Conservation (phyloP, 768 basidiomycete genomes). For the Kwoniella europaea region DNA sequence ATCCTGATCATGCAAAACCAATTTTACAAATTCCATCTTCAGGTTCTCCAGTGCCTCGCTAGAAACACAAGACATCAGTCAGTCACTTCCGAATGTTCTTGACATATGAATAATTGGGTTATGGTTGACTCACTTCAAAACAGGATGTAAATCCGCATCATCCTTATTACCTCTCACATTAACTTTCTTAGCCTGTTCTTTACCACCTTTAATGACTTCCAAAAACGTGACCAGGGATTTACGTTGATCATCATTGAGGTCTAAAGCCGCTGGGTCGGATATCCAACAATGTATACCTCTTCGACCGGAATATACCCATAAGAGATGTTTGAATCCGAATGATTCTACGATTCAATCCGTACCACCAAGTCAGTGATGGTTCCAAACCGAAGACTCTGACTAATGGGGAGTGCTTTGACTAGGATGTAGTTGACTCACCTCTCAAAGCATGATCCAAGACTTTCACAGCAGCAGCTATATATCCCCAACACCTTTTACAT, state of each 20-base stretch:
- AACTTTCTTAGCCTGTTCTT: slow-evolving; percentile 79
- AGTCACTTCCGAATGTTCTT: background rate
- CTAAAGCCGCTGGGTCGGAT: slow-evolving; percentile 84
- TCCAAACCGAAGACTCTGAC: too few relatives aligned
- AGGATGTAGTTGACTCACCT: slow-evolving; percentile 54
- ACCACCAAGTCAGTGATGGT: too few relatives aligned
- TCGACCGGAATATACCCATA: slow-evolving; percentile 99
- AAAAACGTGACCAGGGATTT: slow-evolving; percentile 84
- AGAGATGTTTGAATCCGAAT: slow-evolving; percentile 84
- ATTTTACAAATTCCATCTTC: slow-evolving; percentile 65
- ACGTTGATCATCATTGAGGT: slow-evolving; percentile 87
- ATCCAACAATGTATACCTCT: slow-evolving; percentile 99
- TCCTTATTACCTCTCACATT: slow-evolving; percentile 66
- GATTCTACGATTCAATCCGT: slow-evolving; percentile 63
- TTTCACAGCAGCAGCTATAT: slow-evolving; percentile 88
- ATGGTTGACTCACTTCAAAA: slow-evolving; percentile 66
- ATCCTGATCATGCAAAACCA: slow-evolving; percentile 82
- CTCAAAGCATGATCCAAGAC: slow-evolving; percentile 79
- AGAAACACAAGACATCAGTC: background rate
- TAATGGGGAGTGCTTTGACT: too few relatives aligned
- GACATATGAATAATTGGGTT: background rate
- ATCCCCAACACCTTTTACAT: slow-evolving; percentile 91
- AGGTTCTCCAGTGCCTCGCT: slow-evolving; percentile 65
- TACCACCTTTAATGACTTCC: slow-evolving; percentile 79
- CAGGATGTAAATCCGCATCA: slow-evolving; percentile 68